These are phyloP conservation scores for Sanghuangporus sanghuang DNA, from an alignment of 1,284 basidiomycete genomes.

Conservation along the genomic window DNA sequence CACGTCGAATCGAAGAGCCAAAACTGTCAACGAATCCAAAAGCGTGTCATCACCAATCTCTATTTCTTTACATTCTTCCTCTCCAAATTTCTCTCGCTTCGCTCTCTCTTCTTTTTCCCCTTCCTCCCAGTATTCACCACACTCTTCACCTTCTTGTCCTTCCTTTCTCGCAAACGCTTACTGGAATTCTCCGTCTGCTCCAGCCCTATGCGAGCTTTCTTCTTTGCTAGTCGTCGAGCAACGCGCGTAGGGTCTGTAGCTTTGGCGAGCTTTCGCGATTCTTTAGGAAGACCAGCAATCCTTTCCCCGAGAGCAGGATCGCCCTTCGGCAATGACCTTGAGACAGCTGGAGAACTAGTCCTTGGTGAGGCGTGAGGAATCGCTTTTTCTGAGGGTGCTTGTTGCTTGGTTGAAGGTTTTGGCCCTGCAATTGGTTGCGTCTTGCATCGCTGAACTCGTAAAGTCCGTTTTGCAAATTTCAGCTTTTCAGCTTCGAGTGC, in stretches of 20 bases:
- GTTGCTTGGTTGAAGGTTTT: constrained; percentile 12
- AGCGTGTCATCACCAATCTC: neutral
- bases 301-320: constrained; percentile 76
- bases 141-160: constrained; percentile 29
- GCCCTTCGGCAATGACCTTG: constrained; percentile 55
- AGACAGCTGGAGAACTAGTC: constrained; percentile 11
- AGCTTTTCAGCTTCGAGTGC: constrained; percentile 70
- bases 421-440: constrained; percentile 1
- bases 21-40: neutral
- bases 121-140: constrained; percentile 21
- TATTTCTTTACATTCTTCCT: constrained; percentile 60
- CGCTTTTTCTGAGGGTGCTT: constrained; percentile 32
- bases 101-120: constrained; percentile 46
- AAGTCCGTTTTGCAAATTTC: constrained; percentile 85
- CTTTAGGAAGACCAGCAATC: constrained; percentile 74
- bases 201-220: constrained; percentile 59
- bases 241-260: constrained; percentile 72
- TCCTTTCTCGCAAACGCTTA: constrained; percentile 45
- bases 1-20: neutral
- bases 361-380: constrained; percentile 20
- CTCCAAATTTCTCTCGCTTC: constrained; percentile 50
- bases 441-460: constrained; percentile 85
- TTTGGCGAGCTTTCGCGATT: constrained; percentile 81
- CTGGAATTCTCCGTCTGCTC: constrained; percentile 37
- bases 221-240: constrained; percentile 83